Percentiles rank a stretch among this genome's conserved stretches.
phyloP scores from a whole-genome alignment of 148 eudicot genomes.

The Bassia scoparia region DNA sequence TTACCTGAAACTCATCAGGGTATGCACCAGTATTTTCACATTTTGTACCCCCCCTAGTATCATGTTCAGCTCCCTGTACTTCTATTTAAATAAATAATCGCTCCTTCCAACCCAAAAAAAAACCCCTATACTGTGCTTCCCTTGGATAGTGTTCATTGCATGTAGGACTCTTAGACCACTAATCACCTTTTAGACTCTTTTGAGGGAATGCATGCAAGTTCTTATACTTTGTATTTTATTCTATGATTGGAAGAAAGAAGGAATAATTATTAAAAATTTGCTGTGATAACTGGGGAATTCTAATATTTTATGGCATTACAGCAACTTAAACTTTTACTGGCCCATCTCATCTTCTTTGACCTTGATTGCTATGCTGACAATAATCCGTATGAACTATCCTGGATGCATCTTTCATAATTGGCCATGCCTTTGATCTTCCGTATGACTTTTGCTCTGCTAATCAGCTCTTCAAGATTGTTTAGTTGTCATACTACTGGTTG shows the following conservation, averaged over 20 bases:
- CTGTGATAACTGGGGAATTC: background rate
- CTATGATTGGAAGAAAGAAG: background rate
- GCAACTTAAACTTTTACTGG: background rate
- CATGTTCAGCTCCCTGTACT: too few relatives aligned
- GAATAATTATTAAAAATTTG: background rate
- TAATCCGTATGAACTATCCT: background rate
- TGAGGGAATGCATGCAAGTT: background rate
- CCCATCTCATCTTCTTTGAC: background rate
- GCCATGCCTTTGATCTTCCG: background rate
- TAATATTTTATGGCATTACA: background rate
- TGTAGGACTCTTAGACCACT: background rate
- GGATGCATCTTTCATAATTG: background rate
- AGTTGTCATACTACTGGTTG: too few relatives aligned
- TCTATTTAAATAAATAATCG: too few relatives aligned
- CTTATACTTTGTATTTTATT: background rate
- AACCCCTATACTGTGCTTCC: background rate
- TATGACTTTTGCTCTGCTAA: background rate
- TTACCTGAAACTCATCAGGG: too few relatives aligned
- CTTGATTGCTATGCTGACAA: background rate
- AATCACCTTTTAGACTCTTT: background rate
- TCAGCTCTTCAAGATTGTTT: background rate
- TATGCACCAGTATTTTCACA: too few relatives aligned
- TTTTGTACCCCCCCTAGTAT: too few relatives aligned
- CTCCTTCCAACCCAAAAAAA: too few relatives aligned
- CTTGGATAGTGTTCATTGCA: background rate